These are phyloP conservation scores for Turritis glabra DNA, from an alignment of 345 rosid genomes.

Conservation along the genomic window DNA sequence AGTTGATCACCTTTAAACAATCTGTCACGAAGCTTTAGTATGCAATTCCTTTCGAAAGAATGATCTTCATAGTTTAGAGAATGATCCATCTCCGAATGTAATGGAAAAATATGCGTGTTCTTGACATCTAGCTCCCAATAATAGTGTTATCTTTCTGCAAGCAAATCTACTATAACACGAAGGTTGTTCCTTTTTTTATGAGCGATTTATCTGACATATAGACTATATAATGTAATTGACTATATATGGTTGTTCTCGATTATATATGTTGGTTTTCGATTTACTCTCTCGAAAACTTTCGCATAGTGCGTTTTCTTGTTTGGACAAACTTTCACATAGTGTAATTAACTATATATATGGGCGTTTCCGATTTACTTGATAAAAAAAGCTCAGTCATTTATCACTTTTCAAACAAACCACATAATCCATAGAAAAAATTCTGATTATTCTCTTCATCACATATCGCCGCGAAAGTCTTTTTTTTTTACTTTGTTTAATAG, in stretches of 20 bases:
- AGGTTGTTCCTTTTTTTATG: not conserved
- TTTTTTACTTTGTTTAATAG: not conserved
- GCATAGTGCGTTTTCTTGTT: too few species aligned
- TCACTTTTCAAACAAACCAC: not conserved
- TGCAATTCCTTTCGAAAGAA: not conserved
- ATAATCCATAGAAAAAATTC: not conserved
- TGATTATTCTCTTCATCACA: not conserved
- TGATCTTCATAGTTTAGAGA: not conserved
- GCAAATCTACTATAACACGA: not conserved
- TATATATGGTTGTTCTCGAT: not conserved
- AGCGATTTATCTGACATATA: not conserved
- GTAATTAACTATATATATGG: not conserved
- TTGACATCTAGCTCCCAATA: too few species aligned
- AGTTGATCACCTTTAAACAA: not conserved
- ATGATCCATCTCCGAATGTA: not conserved
- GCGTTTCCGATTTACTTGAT: not conserved
- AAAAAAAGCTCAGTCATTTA: not conserved
- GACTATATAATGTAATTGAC: not conserved
- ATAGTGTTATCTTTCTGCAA: too few species aligned
- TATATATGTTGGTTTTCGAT: not conserved
- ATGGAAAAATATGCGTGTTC: too few species aligned
- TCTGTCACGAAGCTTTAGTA: not conserved
- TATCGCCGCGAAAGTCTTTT: not conserved
- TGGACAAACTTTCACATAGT: too few species aligned
- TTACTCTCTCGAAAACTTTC: not conserved